Percentiles rank a stretch among this genome's conserved stretches.
Evolutionary conservation across 176 grass and related monocot species (phyloP).

Genomic region (Cocos nucifera): DNA sequence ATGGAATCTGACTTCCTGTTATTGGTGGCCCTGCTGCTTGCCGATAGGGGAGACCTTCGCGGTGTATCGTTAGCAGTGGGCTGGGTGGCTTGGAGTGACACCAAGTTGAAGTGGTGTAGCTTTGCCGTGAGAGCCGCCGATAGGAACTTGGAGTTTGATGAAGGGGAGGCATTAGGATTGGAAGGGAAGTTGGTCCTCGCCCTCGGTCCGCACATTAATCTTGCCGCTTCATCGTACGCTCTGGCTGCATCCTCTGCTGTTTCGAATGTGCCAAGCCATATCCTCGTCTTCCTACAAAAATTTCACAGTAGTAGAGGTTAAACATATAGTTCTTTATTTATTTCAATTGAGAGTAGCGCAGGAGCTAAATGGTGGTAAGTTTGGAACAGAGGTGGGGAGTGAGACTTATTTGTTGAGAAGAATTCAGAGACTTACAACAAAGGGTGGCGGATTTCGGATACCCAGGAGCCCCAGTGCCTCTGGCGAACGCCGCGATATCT

Average conservation of each 20-base stretch:
- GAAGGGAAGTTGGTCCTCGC: conserved; percentile 79
- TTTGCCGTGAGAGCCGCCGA: conserved; percentile 70
- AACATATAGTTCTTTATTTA: no score
- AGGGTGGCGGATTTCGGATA: no score
- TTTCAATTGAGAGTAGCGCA: no score
- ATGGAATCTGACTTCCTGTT: no score
- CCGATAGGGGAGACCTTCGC: neutral
- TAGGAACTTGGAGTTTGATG: conserved; percentile 32
- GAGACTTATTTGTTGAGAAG: no score
- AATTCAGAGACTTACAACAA: no score
- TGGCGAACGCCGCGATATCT: no score
- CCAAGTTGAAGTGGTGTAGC: conserved; percentile 77
- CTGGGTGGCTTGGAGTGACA: conserved; percentile 37
- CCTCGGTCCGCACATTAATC: conserved; percentile 81
- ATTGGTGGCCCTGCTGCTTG: no score
- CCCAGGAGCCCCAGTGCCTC: no score
- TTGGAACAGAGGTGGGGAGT: no score
- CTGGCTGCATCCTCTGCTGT: conserved; percentile 87
- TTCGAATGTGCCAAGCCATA: conserved; percentile 99
- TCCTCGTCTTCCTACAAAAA: conserved; percentile 74
- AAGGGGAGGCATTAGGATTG: neutral
- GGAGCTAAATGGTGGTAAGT: no score
- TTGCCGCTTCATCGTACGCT: conserved; percentile 91
- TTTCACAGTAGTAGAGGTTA: neutral
- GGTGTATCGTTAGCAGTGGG: neutral